Evolutionary conservation across 495 filamentous ascomycete species (phyloP).

Genomic region (Echria macrotheca): DNA sequence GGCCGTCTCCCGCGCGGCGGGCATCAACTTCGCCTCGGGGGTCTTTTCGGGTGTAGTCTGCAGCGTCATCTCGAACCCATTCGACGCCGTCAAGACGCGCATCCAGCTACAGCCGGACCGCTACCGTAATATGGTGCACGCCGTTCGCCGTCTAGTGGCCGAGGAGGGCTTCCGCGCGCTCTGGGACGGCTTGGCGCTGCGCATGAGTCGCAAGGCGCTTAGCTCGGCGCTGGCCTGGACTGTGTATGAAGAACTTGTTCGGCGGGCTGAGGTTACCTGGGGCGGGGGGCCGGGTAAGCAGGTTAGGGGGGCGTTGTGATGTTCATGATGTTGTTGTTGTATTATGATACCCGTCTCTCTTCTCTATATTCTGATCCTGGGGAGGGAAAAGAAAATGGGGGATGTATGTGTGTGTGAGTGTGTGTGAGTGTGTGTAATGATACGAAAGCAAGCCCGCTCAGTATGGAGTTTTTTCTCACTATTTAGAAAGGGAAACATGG

Average conservation of each 20-base stretch:
- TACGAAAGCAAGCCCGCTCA: neutral
- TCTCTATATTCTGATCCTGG: no score
- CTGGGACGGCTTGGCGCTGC: conserved; percentile 79
- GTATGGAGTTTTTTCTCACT: neutral
- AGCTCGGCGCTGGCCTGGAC: conserved; percentile 94
- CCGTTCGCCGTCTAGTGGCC: conserved; percentile 64
- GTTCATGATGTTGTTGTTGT: neutral
- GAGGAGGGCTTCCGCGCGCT: conserved; percentile 79
- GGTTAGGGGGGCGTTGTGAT: conserved; percentile 8
- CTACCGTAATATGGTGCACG: conserved; percentile 82
- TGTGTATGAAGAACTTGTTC: conserved; percentile 88
- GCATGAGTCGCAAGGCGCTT: conserved; percentile 86
- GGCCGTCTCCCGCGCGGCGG: conserved; percentile 48
- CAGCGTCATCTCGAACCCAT: conserved; percentile 84
- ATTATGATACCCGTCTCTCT: no score
- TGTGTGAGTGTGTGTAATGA: neutral
- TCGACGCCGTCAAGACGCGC: conserved; percentile 92
- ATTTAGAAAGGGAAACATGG: no score
- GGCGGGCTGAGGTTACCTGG: conserved; percentile 65
- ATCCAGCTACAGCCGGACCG: conserved; percentile 80
- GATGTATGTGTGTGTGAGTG: no score
- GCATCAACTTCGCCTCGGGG: conserved; percentile 80
- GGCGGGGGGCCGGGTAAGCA: conserved; percentile 1
- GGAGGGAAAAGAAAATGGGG: no score
- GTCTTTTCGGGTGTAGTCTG: conserved; percentile 69